Base-by-base conservation (phyloP, 225 moss, liverwort and hornwort species). In the Ulota crispa region DNA sequence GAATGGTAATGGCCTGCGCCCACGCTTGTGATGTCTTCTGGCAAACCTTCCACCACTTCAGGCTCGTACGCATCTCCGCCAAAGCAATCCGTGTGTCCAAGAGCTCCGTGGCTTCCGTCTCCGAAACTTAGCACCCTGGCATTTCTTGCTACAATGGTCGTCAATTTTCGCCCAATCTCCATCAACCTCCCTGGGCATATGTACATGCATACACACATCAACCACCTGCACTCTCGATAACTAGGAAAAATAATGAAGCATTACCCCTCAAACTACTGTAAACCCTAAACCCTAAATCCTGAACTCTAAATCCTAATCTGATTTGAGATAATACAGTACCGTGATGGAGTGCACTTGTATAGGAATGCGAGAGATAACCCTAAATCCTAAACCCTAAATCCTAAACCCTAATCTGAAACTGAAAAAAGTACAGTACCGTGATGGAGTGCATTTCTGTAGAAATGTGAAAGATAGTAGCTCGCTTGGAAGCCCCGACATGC, bases 1-100 rank as follows among this genome's bases (percentile, higher is more conserved):
- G 95, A 95, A 86, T 95, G 95, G 73, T 97, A 95, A 53, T 97
- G 97, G 28, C 97, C 94, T 72, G 93, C 84, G 73, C 90, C 90
- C 67, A 97, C 87, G 72, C 86, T 87, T 41, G 83, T 5, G 56
- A 97, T 80, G 56, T 92, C 89, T 14, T 88, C 73, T 21, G 93
- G 95, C 47, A 97, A 86, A 7, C 91, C 91, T 56, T 81, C 34
- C 15, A 97, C 80, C 53, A 80, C 81, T 59, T 76, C 62, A 12
- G 95, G 92, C 45, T 85, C 87, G 36, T 87, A 92, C 7, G 77
- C 89, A 78, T 94, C 93, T 73, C 67, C 78, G 27, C 78, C 67
- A 3, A 78, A 78, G 78, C 67, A 78, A 13, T 78, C 87, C 14
- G 84, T 84, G 80, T 92, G 93, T 30, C 97, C 97, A 1, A 95